phyloP scores from a whole-genome alignment of 2,329 filamentous ascomycete genomes.

The Aspergillus thermomutatus region DNA sequence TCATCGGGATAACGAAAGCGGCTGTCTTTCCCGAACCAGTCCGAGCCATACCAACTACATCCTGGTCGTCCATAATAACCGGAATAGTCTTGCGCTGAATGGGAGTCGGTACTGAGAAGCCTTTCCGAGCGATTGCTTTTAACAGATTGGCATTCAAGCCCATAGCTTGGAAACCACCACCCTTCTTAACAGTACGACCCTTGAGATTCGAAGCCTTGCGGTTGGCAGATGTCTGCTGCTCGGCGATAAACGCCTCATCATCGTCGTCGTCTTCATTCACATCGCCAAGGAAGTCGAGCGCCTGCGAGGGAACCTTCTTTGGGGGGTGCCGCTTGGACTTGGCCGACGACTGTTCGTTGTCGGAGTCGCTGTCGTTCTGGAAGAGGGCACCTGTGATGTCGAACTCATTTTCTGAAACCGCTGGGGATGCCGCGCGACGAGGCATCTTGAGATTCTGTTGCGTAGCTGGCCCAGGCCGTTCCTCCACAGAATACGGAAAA shows the following conservation, averaged over 20 bases:
- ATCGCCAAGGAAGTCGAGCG: slow-evolving; percentile 56
- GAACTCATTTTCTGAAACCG: slow-evolving; percentile 82
- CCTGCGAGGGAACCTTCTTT: slow-evolving; percentile 30
- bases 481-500: not conserved
- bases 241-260: slow-evolving; percentile 88
- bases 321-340: slow-evolving; percentile 52
- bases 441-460: slow-evolving; percentile 54
- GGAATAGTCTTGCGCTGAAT: slow-evolving; percentile 98
- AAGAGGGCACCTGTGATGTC: slow-evolving; percentile 83
- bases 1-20: slow-evolving; percentile 97
- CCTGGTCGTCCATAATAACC: slow-evolving; percentile 79
- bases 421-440: slow-evolving; percentile 71
- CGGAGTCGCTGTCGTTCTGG: slow-evolving; percentile 52
- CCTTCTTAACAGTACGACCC: slow-evolving; percentile 85
- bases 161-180: slow-evolving; percentile 96
- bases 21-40: slow-evolving; percentile 99
- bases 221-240: slow-evolving; percentile 81
- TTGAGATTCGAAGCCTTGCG: slow-evolving; percentile 79
- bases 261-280: slow-evolving; percentile 55
- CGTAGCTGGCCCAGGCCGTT: not conserved
- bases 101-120: slow-evolving; percentile 91
- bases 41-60: slow-evolving; percentile 98
- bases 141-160: slow-evolving; percentile 77
- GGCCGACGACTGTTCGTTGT: slow-evolving; percentile 35
- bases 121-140: slow-evolving; percentile 88